Evolutionary conservation across 1,139 yeast species (phyloP), one percentile per base, ranked within the genome.

Genomic region (Candida anutae): DNA sequence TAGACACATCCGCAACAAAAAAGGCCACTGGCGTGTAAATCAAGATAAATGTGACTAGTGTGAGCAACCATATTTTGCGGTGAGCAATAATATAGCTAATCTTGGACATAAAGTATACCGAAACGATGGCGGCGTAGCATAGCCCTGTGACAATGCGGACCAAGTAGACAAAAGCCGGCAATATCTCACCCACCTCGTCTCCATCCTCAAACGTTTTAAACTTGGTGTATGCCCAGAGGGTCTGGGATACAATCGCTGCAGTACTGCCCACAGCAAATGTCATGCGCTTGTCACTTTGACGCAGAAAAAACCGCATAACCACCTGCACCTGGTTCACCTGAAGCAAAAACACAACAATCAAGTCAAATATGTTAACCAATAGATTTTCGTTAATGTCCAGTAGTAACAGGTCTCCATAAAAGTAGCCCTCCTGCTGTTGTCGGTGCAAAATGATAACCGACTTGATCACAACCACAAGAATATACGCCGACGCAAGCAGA

Each of bases 111-210:
- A 77, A 59, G 44, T 72, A 79, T 22, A 76, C 76, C 5, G 74
- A 55, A 19, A 84, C 69, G 26, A 81, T 63, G 3, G 77, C 79
- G 2, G 85, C 77, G 52, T 78, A 85, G 44, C 84, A 64, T 19
- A 81, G 69, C 5, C 85, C 73, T 45, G 82, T 63, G 6, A 90
- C 79, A 22, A 85, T 82, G 36, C 93, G 68, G 22, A 85, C 71
- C 32, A 85, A 62, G 45, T 84, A 85, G 11, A 78, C 78, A 46
- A 85, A 79, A 0, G 94, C 88, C 0, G 94, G 87, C 10, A 84
- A 46, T 9, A 83, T 76, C 14, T 76, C 73, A 8, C 72, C 65
- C 8, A 73, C 69, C 31, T 69, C 70, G 29, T 57, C 55, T 11
- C 50, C 58, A 3, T 45, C 51, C 5, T 33, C 41, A 31, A 58